Conservation (phyloP, 805 yeast species). For the Lipomyces spencermartinsiae region DNA sequence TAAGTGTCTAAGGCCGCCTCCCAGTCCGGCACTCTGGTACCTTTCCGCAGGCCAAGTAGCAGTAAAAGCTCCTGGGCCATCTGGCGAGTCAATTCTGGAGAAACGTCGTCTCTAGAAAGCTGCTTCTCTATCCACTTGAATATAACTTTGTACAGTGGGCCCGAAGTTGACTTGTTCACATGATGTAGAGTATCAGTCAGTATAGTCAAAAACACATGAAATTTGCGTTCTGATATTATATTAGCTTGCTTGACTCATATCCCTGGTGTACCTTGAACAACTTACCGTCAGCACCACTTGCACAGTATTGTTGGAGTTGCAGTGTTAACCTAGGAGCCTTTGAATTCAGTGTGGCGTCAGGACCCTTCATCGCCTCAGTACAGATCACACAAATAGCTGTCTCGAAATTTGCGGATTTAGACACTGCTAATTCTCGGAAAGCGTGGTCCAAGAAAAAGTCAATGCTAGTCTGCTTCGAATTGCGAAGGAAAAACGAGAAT, state of each 20-base stretch:
- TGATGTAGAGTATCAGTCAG: constrained; percentile 46
- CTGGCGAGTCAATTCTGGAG: not conserved
- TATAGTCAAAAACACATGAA: constrained; percentile 33
- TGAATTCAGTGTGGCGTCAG: constrained; percentile 77
- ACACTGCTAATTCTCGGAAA: constrained; percentile 45
- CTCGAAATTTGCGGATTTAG: constrained; percentile 56
- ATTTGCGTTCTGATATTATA: constrained; percentile 14
- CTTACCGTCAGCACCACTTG: constrained; percentile 16
- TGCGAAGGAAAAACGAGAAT: constrained; percentile 78
- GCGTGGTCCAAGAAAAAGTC: constrained; percentile 53
- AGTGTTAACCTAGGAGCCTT: constrained; percentile 52
- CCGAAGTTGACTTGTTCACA: constrained; percentile 43
- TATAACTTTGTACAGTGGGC: constrained; percentile 39
- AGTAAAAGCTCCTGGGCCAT: constrained; percentile 39
- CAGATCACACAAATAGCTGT: constrained; percentile 66
- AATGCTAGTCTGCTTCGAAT: constrained; percentile 60
- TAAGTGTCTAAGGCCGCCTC: constrained; percentile 16
- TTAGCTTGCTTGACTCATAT: not conserved
- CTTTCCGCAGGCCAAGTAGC: constrained; percentile 48
- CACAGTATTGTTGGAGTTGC: constrained; percentile 29
- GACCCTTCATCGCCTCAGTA: constrained; percentile 75
- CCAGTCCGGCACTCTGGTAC: constrained; percentile 49
- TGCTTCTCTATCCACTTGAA: constrained; percentile 26
- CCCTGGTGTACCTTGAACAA: not conserved
- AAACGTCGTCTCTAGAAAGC: constrained; percentile 7